Evolutionary conservation across 352 stramenopile genomes (phyloP).

Genomic region (Thalassiosira livingstoniorum): DNA sequence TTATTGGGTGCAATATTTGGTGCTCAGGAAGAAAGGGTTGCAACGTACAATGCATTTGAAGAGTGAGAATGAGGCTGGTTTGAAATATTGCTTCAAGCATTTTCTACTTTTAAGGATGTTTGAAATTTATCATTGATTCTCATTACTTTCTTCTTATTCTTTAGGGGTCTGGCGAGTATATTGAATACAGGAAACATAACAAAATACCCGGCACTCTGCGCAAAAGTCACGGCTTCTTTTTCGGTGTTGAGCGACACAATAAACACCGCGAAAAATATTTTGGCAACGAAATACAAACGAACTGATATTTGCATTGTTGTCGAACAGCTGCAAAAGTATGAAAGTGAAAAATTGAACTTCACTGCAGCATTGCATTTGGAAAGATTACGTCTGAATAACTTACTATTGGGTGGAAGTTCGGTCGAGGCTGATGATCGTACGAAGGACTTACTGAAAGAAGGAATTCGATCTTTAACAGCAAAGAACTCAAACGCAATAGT

Average conservation of each 20-base stretch:
- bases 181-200: conserved; percentile 73
- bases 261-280: conserved; percentile 51
- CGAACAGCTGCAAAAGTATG: conserved; percentile 65
- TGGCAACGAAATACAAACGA: conserved; percentile 37
- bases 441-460: conserved; percentile 59
- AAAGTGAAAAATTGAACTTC: conserved; percentile 81
- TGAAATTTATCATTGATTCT: conserved; percentile 11
- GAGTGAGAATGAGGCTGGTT: too few relatives aligned
- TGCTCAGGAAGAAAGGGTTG: conserved; percentile 74
- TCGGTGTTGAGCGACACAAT: conserved; percentile 80
- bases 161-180: conserved; percentile 64
- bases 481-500: conserved; percentile 61
- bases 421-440: conserved; percentile 48
- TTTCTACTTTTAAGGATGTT: neutral
- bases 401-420: conserved; percentile 10
- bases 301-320: conserved; percentile 47
- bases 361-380: conserved; percentile 83
- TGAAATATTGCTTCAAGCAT: conserved; percentile 2
- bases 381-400: conserved; percentile 67
- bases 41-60: conserved; percentile 73
- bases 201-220: conserved; percentile 68
- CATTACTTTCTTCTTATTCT: too few relatives aligned
- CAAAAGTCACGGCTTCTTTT: conserved; percentile 77
- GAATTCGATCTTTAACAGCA: conserved; percentile 54
- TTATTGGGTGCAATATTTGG: conserved; percentile 67